Base-by-base conservation (phyloP, 2,329 filamentous ascomycete species). In the Leptosphaerulina australis region DNA sequence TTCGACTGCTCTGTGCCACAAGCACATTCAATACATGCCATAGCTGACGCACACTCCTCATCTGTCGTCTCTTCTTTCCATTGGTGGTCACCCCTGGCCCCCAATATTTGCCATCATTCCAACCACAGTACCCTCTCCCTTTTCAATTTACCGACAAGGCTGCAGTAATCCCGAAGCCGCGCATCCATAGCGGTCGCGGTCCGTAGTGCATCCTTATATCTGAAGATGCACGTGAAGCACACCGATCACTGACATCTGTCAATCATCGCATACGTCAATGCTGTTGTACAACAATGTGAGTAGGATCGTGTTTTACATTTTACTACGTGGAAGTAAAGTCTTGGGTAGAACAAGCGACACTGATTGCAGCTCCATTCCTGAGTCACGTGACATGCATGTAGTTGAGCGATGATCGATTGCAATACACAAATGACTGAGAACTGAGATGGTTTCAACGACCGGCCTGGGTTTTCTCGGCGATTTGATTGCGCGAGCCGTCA, bases 151-250 rank as follows among this genome's bases (percentile, higher is more conserved):
- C 8, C 11, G 17, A n/a, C 39, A 39, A 24, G 47, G 47, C 34
- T 39, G 29, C 35, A 44, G 38, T 33, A 11, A n/a, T 26, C 29
- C 35, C 47, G 36, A 18, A n/a, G 33, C 36, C 44, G 37, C 44
- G 44, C 30, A 17, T 33, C 36, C 30, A 40, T 17, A 30, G 46
- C 33, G 46, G 46, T 28, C 11, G 29, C 46, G 39, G 39, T 50
- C 47, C 47, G 47, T 34, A 4, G 15, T 39, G n/a, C 26, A 21
- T n/a, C n/a, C n/a, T n/a, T n/a, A n/a, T n/a, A n/a, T n/a, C n/a
- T n/a, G n/a, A 11, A 11, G 8, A 26, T 37, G 34, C 18, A n/a
- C 34, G 28, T 31, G 12, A 12, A n/a, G 39, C 47, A 50, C 47
- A 44, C 39, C 39, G 39, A 39, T 35, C 22, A 15, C n/a, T n/a